Conservation (phyloP, 176 grass and related monocot species). For the Avena sativa region DNA sequence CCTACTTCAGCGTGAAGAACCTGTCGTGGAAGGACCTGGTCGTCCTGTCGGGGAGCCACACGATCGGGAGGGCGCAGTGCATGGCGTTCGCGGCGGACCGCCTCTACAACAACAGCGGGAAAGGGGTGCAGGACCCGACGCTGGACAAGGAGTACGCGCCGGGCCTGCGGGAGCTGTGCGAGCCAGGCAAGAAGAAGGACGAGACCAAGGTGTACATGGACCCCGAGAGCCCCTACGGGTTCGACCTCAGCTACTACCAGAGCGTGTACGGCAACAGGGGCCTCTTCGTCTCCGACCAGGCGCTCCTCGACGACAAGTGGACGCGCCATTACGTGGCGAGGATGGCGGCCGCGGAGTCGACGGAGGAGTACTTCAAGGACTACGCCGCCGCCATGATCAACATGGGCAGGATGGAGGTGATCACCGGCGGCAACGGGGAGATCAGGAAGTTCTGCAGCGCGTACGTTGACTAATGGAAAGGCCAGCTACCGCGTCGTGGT, state of each 20-base stretch:
- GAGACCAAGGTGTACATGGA: slow-evolving; percentile 18
- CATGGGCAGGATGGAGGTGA: slow-evolving; percentile 63
- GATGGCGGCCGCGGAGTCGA: slow-evolving; percentile 51
- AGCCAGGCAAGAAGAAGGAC: slow-evolving; percentile 23
- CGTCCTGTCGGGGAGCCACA: slow-evolving; percentile 61
- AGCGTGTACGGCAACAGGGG: slow-evolving; percentile 24
- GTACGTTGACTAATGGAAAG: slow-evolving; percentile 47
- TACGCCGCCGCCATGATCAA: slow-evolving; percentile 62
- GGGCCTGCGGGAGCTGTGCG: slow-evolving; percentile 42
- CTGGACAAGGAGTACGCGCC: slow-evolving; percentile 58
- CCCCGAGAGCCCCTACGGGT: slow-evolving; percentile 28
- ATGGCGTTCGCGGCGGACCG: slow-evolving; percentile 48
- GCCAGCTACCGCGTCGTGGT: neutral
- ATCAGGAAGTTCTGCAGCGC: slow-evolving; percentile 56
- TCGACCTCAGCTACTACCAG: slow-evolving; percentile 61
- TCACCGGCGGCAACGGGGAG: slow-evolving; percentile 55
- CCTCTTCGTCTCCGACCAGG: slow-evolving; percentile 59
- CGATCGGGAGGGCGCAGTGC: slow-evolving; percentile 51
- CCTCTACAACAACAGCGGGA: slow-evolving; percentile 67
- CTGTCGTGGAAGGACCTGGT: slow-evolving; percentile 58
- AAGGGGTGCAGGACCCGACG: slow-evolving; percentile 47
- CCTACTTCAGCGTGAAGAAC: slow-evolving; percentile 65
- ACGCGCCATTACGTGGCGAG: slow-evolving; percentile 53
- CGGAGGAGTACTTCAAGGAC: slow-evolving; percentile 55
- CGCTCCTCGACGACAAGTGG: slow-evolving; percentile 50